Evolutionary conservation across 768 basidiomycete species (phyloP).

Genomic region (Suillus cothurnatus): DNA sequence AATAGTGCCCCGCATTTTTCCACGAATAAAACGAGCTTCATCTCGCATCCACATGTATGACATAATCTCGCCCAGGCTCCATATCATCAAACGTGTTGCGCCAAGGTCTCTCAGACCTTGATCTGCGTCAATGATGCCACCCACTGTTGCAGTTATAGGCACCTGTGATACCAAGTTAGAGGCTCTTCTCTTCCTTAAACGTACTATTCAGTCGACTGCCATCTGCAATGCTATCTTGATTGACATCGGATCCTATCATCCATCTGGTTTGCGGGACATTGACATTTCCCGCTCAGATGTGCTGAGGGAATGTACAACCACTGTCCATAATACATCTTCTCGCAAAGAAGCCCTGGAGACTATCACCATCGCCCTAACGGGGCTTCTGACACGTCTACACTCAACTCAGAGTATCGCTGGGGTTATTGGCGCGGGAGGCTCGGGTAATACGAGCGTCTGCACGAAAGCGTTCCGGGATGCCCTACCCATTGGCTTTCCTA

Average conservation of each 20-base stretch:
- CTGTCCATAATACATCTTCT: conserved; percentile 11
- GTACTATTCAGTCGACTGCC: conserved; percentile 14
- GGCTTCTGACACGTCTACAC: conserved; percentile 18
- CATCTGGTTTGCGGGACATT: conserved; percentile 19
- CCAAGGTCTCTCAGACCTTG: background rate
- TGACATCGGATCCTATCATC: conserved; percentile 23
- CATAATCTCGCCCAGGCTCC: conserved; percentile 16
- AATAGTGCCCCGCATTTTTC: background rate
- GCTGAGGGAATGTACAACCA: conserved; percentile 11
- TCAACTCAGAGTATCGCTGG: conserved; percentile 18
- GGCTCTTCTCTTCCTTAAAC: conserved; percentile 25
- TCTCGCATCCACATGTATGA: conserved; percentile 17
- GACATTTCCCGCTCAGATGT: conserved; percentile 26
- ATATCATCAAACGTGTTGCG: background rate
- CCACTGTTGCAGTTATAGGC: conserved; percentile 27
- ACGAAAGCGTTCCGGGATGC: conserved; percentile 23
- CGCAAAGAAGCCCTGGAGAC: conserved; percentile 13
- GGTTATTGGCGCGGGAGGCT: conserved; percentile 26
- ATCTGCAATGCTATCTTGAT: conserved; percentile 29
- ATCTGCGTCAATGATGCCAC: conserved; percentile 5
- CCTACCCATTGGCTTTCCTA: conserved; percentile 32
- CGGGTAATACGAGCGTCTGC: conserved; percentile 29
- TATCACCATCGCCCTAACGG: conserved; percentile 25
- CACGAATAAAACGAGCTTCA: background rate
- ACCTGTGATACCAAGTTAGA: conserved; percentile 33